Base-by-base conservation (phyloP, 768 basidiomycete species). In the Xerocomellus amylosporus region DNA sequence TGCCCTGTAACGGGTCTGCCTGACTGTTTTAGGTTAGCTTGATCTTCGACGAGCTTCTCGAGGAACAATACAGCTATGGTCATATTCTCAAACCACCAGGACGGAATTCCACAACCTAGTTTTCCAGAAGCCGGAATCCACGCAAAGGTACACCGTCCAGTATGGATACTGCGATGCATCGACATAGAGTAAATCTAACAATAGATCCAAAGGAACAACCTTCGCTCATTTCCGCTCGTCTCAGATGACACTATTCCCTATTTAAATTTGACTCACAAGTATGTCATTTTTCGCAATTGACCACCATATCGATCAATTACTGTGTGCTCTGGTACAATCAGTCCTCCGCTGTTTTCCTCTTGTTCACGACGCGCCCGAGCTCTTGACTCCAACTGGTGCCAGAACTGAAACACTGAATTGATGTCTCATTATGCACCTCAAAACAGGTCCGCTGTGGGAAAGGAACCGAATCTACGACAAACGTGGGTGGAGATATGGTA, bases 401-500 rank as follows among this genome's bases (percentile, higher is more conserved):
- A 46, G 22, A 12, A 24, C 59, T 41, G 49, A 51, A 43, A 62
- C 58, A 39, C 42, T 48, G n/a, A 8, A 24, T 33, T 17, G 44
- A 43, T 26, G 34, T 38, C 30, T 30, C 42, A 36, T 57, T 22
- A 42, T 38, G 26, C 37, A 10, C 30, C 14, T 51, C 13, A 22
- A 38, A 50, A 42, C 33, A 54, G 37, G 33, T 24, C 37, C 26
- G 34, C 31, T 30, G 17, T 62, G 45, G 19, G 59, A 52, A 62
- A 61, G 33, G 59, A 60, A 51, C 33, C 20, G 13, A 31, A 22
- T 36, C 31, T 37, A 19, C 31, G 49, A 56, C 46, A 41, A 60
- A 58, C 50, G 54, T 61, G 59, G 54, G 60, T 57, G 28, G 48
- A 47, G 34, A 45, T 44, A 37, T 31, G n/a, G 26, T 5, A 26